Evolutionary conservation across 2,329 filamentous ascomycete species (phyloP).

Genomic region (Diaporthe australafricana): DNA sequence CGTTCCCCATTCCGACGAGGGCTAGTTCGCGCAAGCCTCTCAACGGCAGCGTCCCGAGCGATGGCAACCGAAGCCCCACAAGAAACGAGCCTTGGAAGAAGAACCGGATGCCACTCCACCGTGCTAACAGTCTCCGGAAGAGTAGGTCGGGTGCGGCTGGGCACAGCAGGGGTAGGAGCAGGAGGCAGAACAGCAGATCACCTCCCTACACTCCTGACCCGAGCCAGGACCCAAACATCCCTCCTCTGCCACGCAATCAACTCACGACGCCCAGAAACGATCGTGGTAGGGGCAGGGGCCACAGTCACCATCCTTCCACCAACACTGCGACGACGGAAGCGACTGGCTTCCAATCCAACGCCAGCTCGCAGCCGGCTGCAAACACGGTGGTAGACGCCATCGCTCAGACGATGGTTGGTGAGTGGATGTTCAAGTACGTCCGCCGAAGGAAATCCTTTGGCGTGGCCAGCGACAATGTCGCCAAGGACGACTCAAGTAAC

Average conservation of each 20-base stretch:
- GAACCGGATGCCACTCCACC: slow-evolving; percentile 60
- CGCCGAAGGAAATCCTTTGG: slow-evolving; percentile 91
- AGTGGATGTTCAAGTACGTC: slow-evolving; percentile 96
- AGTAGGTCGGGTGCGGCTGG: slow-evolving; percentile 85
- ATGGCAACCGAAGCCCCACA: slow-evolving; percentile 83
- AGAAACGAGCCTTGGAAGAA: slow-evolving; percentile 68
- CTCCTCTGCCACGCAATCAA: slow-evolving; percentile 79
- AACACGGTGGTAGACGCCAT: slow-evolving; percentile 94
- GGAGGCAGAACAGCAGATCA: slow-evolving; percentile 67
- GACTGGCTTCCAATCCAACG: slow-evolving; percentile 62
- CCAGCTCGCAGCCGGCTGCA: slow-evolving; percentile 72
- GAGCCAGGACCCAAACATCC: slow-evolving; percentile 77
- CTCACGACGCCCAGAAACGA: slow-evolving; percentile 70
- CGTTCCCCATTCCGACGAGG: slow-evolving; percentile 91
- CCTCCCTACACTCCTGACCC: slow-evolving; percentile 75
- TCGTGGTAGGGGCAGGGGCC: slow-evolving; percentile 39
- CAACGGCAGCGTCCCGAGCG: slow-evolving; percentile 73
- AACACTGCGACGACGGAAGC: slow-evolving; percentile 64
- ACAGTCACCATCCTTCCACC: slow-evolving; percentile 70
- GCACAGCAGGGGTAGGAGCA: slow-evolving; percentile 60
- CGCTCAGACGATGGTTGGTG: slow-evolving; percentile 97
- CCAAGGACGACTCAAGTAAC: slow-evolving; percentile 77
- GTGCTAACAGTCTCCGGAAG: slow-evolving; percentile 78
- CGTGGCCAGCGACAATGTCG: slow-evolving; percentile 73
- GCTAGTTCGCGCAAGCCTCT: slow-evolving; percentile 86